Conservation (phyloP, 2,329 filamentous ascomycete genomes). For the Colletotrichum falcatum region DNA sequence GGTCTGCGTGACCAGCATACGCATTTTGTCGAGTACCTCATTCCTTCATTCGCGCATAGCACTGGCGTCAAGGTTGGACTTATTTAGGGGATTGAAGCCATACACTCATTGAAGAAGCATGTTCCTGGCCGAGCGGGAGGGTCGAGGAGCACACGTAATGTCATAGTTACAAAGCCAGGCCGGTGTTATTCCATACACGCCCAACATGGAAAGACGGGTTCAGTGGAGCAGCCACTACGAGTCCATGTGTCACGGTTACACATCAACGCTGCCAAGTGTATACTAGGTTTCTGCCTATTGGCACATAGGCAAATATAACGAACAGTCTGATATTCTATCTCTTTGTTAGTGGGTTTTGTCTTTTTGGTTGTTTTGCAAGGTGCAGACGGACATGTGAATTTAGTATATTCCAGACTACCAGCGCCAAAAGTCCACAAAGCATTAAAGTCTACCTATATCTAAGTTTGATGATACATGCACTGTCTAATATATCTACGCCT, state of each 20-base stretch:
- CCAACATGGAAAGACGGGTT: conserved; percentile 16
- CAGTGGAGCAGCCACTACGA: conserved; percentile 10
- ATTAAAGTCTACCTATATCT: background rate
- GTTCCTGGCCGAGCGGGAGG: conserved; percentile 17
- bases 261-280: conserved; percentile 30
- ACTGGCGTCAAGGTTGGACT: conserved; percentile 37
- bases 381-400: background rate
- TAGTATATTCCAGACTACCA: background rate
- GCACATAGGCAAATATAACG: conserved; percentile 24
- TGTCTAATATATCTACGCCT: background rate
- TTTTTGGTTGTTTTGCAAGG: background rate
- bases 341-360: background rate
- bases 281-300: conserved; percentile 26
- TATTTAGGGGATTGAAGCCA: conserved; percentile 30
- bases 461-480: background rate
- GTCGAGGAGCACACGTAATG: conserved; percentile 34
- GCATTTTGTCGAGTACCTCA: conserved; percentile 30
- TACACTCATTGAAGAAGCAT: conserved; percentile 36
- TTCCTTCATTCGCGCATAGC: conserved; percentile 37
- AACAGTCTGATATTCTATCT: conserved; percentile 15
- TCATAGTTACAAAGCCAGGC: conserved; percentile 30
- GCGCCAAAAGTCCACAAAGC: background rate
- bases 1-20: conserved; percentile 24
- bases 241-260: conserved; percentile 26
- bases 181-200: conserved; percentile 31